Base-by-base conservation (phyloP, 129 eudicot genomes). In the Smallanthus sonchifolius region DNA sequence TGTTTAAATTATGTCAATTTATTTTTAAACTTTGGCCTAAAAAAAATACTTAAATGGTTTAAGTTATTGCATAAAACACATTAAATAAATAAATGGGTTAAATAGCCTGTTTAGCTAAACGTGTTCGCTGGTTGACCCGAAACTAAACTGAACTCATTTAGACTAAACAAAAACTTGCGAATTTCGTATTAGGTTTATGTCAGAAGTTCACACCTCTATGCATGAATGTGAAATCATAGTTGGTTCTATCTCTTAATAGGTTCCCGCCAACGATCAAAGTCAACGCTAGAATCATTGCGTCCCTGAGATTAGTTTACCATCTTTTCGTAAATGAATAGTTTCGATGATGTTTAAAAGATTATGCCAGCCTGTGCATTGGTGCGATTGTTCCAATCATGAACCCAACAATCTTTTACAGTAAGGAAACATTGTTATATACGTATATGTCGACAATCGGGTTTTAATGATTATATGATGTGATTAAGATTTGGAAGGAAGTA, bases 201-300 rank as follows among this genome's bases (percentile, higher is more conserved):
- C 30, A 24, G 30, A 24, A 24, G 1, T 24, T 24, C 30, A 24
- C 30, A 24, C 1, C 30, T 24, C 30, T 24, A 24, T 24, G 30
- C 1, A 24, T 1, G 69, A 79, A 60, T 54, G 51, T 72, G 70
- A 54, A 42, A 35, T 59, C 7, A 67, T 34, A 43, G 16, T 67
- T 19, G 28, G 45, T 19, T 59, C 42, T 81, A 87, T 96, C 98
- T 84, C 75, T 79, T 13, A 88, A 88, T 28, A 94, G 98, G 66
- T 90, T 94, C 35, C 88, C 98, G 67, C 98, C 98, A 76, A 94
- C 47, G 40, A 94, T 84, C 77, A 90, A 67, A 19, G 96, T 94
- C 75, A 88, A 40, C 47, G 83, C 54, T 51, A 96, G 98, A 55
- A 93, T 75, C 24, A 97, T 88, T 56, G 91, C 92, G n/a, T 84